Evolutionary conservation across 768 basidiomycete species (phyloP).

Genomic region (Guyanaporus albipodus): DNA sequence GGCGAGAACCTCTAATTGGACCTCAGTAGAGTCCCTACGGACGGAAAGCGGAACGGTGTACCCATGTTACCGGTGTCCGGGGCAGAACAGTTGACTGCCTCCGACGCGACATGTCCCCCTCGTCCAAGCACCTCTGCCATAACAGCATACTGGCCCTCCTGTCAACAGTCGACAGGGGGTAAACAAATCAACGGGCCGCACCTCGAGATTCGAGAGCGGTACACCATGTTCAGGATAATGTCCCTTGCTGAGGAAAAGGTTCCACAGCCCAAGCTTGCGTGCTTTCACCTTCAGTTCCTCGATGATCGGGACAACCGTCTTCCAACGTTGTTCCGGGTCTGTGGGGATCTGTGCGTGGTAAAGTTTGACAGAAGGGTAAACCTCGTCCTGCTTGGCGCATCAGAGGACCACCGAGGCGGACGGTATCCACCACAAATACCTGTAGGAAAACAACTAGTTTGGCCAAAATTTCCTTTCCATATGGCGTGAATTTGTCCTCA

Average conservation of each 20-base stretch:
- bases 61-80: slow-evolving; percentile 99
- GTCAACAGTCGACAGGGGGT: not conserved
- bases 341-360: slow-evolving; percentile 79
- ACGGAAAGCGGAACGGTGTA: slow-evolving; percentile 23
- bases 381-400: slow-evolving; percentile 62
- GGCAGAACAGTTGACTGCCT: slow-evolving; percentile 90
- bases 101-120: slow-evolving; percentile 74
- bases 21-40: not conserved
- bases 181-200: slow-evolving; percentile 30
- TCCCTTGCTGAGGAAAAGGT: slow-evolving; percentile 90
- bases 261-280: slow-evolving; percentile 89
- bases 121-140: slow-evolving; percentile 96
- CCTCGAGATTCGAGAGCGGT: slow-evolving; percentile 91
- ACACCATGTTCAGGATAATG: slow-evolving; percentile 91
- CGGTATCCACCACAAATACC: slow-evolving; percentile 38
- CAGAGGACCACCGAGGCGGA: not conserved
- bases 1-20: slow-evolving; percentile 85
- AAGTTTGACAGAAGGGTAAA: slow-evolving; percentile 72
- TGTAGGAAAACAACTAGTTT: slow-evolving; percentile 84
- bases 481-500: slow-evolving; percentile 90
- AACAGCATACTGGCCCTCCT: slow-evolving; percentile 73
- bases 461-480: slow-evolving; percentile 79
- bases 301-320: slow-evolving; percentile 75
- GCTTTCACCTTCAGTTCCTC: slow-evolving; percentile 86
- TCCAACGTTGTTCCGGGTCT: slow-evolving; percentile 76